Base-by-base conservation (phyloP, 768 basidiomycete genomes). In the Tubosaeta sp. region DNA sequence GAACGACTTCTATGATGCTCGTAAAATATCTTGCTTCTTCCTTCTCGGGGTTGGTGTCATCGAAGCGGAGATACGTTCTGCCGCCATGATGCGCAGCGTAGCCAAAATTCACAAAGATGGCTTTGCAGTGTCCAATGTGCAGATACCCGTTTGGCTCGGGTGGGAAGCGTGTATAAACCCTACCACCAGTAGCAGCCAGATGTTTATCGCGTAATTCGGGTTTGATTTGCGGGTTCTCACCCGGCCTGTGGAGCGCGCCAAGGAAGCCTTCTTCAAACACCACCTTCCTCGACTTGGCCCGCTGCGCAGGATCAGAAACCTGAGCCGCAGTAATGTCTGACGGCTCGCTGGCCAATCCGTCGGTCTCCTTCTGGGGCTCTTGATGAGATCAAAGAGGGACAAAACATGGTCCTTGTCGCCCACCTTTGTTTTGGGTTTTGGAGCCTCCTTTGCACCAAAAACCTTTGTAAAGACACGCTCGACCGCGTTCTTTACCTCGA, bases 51-150 rank as follows among this genome's bases (percentile, higher is more conserved):
- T 99, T 99, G 31, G 97, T 99, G 69, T 99, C 97, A 66, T 99
- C 97, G 63, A 91, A 99, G 51, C 97, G 84, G 39, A 99, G 77
- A 68, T 97, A 98, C 56, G 90, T 91, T 62, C 87, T 84, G 34
- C 97, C 97, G n/a, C 83, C 82, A 65, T 97, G 79, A 68, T 94
- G 84, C 13, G 93, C 92, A 32, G 97, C 97, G 66, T 92, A 99
- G n/a, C 97, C 97, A 68, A 98, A 99, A 70, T 95, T 90, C 55
- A 98, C 85, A 62, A 97, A 95, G 63, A 99, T 97, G 3, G 97
- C 95, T 66, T 99, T 99, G 46, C 95, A 97, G 65, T 99, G 97
- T 3, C 95, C 95, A 59, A 92, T 87, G 62, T 93, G 97, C 37
- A 98, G 78, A 72, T 81, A 98, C 12, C 97, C 97, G 65, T 99